These are phyloP conservation scores for Xylariaceae sp. DNA, from an alignment of 2,329 filamentous ascomycete species.

Conservation along the genomic window DNA sequence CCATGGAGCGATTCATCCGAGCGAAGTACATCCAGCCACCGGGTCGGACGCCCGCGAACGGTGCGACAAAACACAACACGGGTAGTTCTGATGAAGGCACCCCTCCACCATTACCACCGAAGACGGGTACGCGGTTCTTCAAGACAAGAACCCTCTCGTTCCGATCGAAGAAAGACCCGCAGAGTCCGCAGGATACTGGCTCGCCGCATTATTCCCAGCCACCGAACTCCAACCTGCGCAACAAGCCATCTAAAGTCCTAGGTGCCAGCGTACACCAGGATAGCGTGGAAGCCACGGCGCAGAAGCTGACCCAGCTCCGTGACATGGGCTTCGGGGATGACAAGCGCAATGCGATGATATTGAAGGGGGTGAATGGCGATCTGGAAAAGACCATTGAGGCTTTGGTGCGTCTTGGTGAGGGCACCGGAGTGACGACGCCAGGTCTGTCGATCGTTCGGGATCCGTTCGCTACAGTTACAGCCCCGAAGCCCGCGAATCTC, in stretches of 20 bases:
- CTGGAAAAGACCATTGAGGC: constrained; percentile 82
- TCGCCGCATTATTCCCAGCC: constrained; percentile 34
- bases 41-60: constrained; percentile 33
- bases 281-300: constrained; percentile 57
- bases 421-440: constrained; percentile 40
- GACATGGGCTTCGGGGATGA: constrained; percentile 92
- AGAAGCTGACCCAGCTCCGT: constrained; percentile 69
- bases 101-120: constrained; percentile 57
- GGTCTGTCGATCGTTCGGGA: constrained; percentile 44
- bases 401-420: constrained; percentile 76
- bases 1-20: constrained; percentile 91
- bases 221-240: constrained; percentile 38
- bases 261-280: constrained; percentile 60
- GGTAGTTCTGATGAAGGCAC: constrained; percentile 52
- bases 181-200: constrained; percentile 29
- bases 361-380: constrained; percentile 80
- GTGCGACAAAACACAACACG: constrained; percentile 36
- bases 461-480: constrained; percentile 49
- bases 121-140: constrained; percentile 57
- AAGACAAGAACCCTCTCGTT: constrained; percentile 56
- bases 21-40: constrained; percentile 78
- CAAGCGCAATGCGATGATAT: constrained; percentile 71
- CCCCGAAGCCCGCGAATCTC: constrained; percentile 41
- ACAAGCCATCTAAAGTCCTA: constrained; percentile 64
- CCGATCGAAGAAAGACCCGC: constrained; percentile 51